Percentiles rank a stretch among this genome's conserved stretches.
Evolutionary conservation across 257 asterid genomes (phyloP).

Genomic region (Gentiana macrophylla): DNA sequence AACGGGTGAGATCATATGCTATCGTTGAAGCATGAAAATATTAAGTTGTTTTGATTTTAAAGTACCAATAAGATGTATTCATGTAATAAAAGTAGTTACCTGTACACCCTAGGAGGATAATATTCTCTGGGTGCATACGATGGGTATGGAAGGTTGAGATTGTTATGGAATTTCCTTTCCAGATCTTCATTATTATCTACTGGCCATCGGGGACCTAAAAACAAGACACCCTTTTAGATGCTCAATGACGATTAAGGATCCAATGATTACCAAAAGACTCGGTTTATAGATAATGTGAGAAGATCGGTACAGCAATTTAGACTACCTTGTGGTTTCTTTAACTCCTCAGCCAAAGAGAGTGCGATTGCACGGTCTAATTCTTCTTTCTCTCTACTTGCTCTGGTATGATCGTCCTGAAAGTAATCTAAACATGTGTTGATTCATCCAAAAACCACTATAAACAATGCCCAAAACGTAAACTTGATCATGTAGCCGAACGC

Average conservation of each 20-base stretch:
- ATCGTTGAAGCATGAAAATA: background rate
- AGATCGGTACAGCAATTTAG: background rate
- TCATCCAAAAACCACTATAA: background rate
- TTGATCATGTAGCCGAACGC: too few relatives aligned
- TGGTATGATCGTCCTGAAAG: constrained; percentile 68
- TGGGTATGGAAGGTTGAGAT: constrained; percentile 37
- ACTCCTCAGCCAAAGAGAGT: constrained; percentile 67
- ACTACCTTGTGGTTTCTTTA: constrained; percentile 54
- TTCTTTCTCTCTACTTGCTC: constrained; percentile 52
- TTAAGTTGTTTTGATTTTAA: background rate
- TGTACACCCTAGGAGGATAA: constrained; percentile 33
- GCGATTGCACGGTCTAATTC: constrained; percentile 86
- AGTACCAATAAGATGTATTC: background rate
- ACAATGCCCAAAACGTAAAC: too few relatives aligned
- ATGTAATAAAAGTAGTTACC: constrained; percentile 25
- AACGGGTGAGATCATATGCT: too few relatives aligned
- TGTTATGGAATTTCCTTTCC: constrained; percentile 38
- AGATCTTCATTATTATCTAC: constrained; percentile 42
- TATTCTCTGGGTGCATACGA: constrained; percentile 48
- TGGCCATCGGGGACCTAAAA: constrained; percentile 51
- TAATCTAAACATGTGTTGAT: constrained; percentile 3
- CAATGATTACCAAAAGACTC: background rate
- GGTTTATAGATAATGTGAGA: too few relatives aligned
- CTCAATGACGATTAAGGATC: background rate
- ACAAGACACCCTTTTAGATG: too few relatives aligned